Evolutionary conservation across 305 asterid genomes (phyloP), one percentile per base, ranked within the genome.

Genomic region (Salvia sclarea): DNA sequence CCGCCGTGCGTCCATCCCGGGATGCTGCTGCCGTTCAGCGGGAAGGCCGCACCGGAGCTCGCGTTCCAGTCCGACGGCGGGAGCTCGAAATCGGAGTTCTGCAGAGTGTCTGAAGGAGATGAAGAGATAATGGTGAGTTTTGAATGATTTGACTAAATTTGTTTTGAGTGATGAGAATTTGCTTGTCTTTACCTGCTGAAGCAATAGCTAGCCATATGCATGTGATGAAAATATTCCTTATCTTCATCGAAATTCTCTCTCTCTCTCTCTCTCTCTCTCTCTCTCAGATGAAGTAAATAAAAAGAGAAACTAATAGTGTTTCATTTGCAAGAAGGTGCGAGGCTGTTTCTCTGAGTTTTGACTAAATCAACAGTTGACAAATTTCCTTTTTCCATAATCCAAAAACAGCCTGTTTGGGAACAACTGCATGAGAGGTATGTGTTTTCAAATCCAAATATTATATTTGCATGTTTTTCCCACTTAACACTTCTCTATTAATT

Each of bases 1-100:
- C 92, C 92, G 31, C 74, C 69, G 55, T 77, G 76, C 31, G 86
- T 75, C 92, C 95, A 88, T 37, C 90, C 92, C 0, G 88, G 86
- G n/a, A 84, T 73, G 1, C 79, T 76, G 75, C 68, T 82, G 76
- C 60, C 83, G 20, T 84, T 66, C 61, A 84, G 71, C 14, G 65
- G 60, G 63, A 80, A 76, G 25, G 71, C 67, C 17, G 81, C 60
- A 30, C 61, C 33, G 28, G 81, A 59, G 63, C 64, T 79, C 17
- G 73, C 61, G 11, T 70, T 78, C 85, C 79, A 83, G 76, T 69
- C 61, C 11, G 88, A 71, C 8, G 91, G 88, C 12, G 88, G 88
- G 44, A 72, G 69, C 31, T 81, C 86, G 31, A 88, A 86, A 74
- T 76, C 85, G 22, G 88, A 79, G 63, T 86, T 88, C 86, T 76